Evolutionary conservation across 257 asterid species (phyloP).

Genomic region (Nicotiana tabacum): DNA sequence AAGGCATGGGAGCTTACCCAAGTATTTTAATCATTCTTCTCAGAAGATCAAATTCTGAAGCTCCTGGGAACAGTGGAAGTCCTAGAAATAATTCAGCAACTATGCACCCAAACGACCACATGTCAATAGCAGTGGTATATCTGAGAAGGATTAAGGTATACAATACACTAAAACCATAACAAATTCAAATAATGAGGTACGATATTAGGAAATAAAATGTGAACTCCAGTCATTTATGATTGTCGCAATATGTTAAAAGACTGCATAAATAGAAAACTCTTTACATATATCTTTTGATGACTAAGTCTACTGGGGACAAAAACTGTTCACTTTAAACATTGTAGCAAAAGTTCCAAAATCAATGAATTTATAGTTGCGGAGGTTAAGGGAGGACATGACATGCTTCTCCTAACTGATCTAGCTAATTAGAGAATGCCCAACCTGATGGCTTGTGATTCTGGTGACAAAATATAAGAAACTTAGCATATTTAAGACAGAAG

Average conservation of each 20-base stretch:
- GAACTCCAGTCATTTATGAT: neutral
- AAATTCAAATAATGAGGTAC: neutral
- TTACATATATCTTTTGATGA: neutral
- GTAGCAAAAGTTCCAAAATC: neutral
- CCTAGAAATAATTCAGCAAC: conserved; percentile 95
- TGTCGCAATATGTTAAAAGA: neutral
- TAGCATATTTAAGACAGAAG: neutral
- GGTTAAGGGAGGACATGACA: neutral
- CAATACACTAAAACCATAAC: conserved; percentile 10
- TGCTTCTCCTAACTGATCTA: neutral
- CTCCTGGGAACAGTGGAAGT: conserved; percentile 97
- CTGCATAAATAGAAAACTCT: neutral
- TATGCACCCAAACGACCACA: conserved; percentile 99
- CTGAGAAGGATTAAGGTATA: conserved; percentile 63
- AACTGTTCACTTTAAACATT: neutral
- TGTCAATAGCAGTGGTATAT: conserved; percentile 92
- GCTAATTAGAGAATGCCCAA: conserved; percentile 2
- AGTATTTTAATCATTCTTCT: conserved; percentile 92
- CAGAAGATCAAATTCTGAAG: conserved; percentile 95
- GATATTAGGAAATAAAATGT: neutral
- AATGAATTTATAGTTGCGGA: neutral
- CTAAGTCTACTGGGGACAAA: neutral
- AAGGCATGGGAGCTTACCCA: conserved; percentile 48
- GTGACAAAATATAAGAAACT: neutral
- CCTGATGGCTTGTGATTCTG: neutral